These are phyloP conservation scores for Malbranchea cinnamomea DNA, from an alignment of 2,329 filamentous ascomycete species.

Conservation along the genomic window DNA sequence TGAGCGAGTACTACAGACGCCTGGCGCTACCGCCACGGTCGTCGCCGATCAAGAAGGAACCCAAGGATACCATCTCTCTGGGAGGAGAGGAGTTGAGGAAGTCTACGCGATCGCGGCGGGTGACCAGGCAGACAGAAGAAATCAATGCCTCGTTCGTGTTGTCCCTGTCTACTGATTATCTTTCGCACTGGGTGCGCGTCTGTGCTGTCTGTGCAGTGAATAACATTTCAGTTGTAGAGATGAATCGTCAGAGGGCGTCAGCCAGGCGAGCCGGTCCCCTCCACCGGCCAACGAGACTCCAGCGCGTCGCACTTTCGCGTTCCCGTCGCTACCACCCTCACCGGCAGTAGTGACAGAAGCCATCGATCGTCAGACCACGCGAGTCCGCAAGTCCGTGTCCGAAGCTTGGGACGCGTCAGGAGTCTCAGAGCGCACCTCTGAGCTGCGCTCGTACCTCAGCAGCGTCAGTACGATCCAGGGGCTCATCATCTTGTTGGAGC, in stretches of 20 bases:
- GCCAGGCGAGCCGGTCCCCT: conserved; percentile 26
- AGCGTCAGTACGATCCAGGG: conserved; percentile 52
- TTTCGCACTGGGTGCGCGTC: conserved; percentile 5
- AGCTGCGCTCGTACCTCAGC: conserved; percentile 54
- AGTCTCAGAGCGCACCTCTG: conserved; percentile 36
- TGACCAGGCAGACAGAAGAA: conserved; percentile 28
- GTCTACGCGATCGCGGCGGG: conserved; percentile 24
- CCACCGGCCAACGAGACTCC: conserved; percentile 21
- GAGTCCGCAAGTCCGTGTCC: conserved; percentile 20
- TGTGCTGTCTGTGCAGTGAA: not conserved
- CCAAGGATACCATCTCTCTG: conserved; percentile 22
- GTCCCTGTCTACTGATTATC: not conserved
- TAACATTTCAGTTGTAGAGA: conserved; percentile 9
- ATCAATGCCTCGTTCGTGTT: conserved; percentile 12
- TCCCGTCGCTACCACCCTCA: conserved; percentile 59
- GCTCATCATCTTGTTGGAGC: conserved; percentile 53
- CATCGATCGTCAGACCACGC: conserved; percentile 49
- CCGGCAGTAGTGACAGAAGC: conserved; percentile 62
- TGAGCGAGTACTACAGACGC: conserved; percentile 61
- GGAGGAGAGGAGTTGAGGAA: conserved; percentile 22
- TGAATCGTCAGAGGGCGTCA: conserved; percentile 12
- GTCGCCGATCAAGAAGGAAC: conserved; percentile 37
- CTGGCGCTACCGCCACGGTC: conserved; percentile 21
- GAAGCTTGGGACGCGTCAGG: conserved; percentile 22
- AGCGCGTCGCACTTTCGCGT: conserved; percentile 28